phyloP scores from a whole-genome alignment of 768 basidiomycete genomes.

The Psilocybe cyanescens region DNA sequence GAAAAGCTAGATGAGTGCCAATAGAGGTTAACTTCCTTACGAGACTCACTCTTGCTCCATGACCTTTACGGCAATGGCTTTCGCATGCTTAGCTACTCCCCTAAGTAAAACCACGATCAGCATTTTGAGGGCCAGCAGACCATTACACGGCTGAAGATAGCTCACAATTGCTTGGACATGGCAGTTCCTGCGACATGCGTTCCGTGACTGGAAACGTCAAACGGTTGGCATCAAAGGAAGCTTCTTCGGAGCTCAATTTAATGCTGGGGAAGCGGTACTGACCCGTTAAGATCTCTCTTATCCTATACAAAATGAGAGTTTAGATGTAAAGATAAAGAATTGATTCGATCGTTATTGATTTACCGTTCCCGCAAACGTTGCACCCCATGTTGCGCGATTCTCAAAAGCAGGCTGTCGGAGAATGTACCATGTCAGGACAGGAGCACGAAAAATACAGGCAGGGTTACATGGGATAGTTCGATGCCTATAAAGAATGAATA shows the following conservation, averaged over 20 bases:
- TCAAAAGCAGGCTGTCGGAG: background rate
- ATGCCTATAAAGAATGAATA: too few relatives aligned
- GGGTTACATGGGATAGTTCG: background rate
- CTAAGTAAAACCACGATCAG: background rate
- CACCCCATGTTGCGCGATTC: background rate
- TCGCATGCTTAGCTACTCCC: background rate
- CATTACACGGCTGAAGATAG: background rate
- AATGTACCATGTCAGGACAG: too few relatives aligned
- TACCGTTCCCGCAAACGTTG: background rate
- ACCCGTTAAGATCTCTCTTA: background rate
- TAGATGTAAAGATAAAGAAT: background rate
- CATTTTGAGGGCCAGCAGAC: background rate
- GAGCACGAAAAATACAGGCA: too few relatives aligned
- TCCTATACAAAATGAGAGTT: background rate
- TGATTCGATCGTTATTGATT: too few relatives aligned
- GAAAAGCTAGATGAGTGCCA: background rate
- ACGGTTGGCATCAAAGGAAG: too few relatives aligned
- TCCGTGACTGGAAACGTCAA: background rate
- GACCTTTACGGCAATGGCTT: background rate
- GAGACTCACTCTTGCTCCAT: background rate
- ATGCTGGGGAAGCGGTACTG: background rate
- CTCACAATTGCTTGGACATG: background rate
- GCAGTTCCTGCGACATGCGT: slow-evolving; percentile 2
- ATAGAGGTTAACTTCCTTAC: background rate
- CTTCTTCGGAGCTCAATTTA: too few relatives aligned